A percentile compares a stretch with the other conserved stretches of the same genome.
phyloP scores from a whole-genome alignment of 2,329 filamentous ascomycete species.

The Tolypocladium nubicola region DNA sequence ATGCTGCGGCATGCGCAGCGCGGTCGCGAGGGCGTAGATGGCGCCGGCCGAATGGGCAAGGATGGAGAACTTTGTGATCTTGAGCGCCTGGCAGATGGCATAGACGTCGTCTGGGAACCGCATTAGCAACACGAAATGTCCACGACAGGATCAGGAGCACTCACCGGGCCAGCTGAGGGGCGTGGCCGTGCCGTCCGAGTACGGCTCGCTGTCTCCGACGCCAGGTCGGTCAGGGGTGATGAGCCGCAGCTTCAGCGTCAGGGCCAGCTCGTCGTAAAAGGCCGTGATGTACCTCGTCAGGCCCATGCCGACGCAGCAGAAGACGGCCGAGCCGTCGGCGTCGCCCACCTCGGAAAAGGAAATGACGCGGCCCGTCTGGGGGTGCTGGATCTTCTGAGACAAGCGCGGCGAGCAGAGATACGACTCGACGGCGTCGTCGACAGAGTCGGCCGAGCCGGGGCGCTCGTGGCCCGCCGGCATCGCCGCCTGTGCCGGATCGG shows the following conservation, averaged over 20 bases:
- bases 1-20: conserved; percentile 89
- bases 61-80: conserved; percentile 92
- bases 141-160: conserved; percentile 15
- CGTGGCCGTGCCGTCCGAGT: conserved; percentile 70
- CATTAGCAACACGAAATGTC: neutral
- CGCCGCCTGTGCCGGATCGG: conserved; percentile 15
- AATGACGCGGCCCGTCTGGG: conserved; percentile 76
- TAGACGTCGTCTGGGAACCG: conserved; percentile 62
- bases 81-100: conserved; percentile 82
- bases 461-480: conserved; percentile 53
- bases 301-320: conserved; percentile 97
- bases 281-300: conserved; percentile 91
- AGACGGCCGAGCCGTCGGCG: conserved; percentile 79
- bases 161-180: conserved; percentile 89
- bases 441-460: conserved; percentile 70
- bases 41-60: conserved; percentile 93
- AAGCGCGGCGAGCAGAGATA: conserved; percentile 77
- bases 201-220: conserved; percentile 82
- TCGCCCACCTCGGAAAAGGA: conserved; percentile 97
- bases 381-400: conserved; percentile 80
- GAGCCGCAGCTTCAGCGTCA: conserved; percentile 76
- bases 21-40: conserved; percentile 94
- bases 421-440: conserved; percentile 77
- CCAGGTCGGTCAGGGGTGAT: conserved; percentile 93
- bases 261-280: conserved; percentile 91